Evolutionary conservation across 371 early-diverging fungal genomes (phyloP).

Genomic region (Furculomyces boomerangus): DNA sequence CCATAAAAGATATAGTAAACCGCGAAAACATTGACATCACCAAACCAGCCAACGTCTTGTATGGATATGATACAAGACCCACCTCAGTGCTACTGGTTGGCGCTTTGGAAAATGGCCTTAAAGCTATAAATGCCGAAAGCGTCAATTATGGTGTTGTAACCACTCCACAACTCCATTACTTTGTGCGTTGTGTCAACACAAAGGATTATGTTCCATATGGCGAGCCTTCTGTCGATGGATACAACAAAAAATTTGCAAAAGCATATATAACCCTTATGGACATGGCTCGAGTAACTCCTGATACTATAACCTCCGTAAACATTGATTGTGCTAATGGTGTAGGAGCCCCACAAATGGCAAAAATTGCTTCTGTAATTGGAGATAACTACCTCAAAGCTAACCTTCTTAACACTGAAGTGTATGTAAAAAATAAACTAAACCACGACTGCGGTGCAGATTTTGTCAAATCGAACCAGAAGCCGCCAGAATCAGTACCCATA

Average conservation of each 20-base stretch:
- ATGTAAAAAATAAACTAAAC: slow-evolving; percentile 56
- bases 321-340: slow-evolving; percentile 96
- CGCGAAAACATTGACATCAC: slow-evolving; percentile 51
- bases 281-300: slow-evolving; percentile 28
- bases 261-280: slow-evolving; percentile 73
- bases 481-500: slow-evolving; percentile 46
- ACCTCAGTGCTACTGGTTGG: slow-evolving; percentile 67
- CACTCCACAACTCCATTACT: slow-evolving; percentile 95
- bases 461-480: slow-evolving; percentile 79
- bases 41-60: slow-evolving; percentile 46
- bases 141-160: slow-evolving; percentile 79
- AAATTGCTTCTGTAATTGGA: slow-evolving; percentile 46
- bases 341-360: slow-evolving; percentile 79
- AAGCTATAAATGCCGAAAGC: slow-evolving; percentile 40
- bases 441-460: slow-evolving; percentile 93
- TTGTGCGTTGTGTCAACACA: slow-evolving; percentile 80
- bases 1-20: slow-evolving; percentile 41
- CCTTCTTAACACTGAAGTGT: slow-evolving; percentile 54
- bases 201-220: slow-evolving; percentile 66
- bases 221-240: slow-evolving; percentile 79
- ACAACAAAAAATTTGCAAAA: slow-evolving; percentile 66
- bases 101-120: slow-evolving; percentile 63
- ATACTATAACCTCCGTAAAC: slow-evolving; percentile 28
- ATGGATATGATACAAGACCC: slow-evolving; percentile 90
- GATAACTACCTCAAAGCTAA: slow-evolving; percentile 38